These are phyloP conservation scores for Pelargonium citronellum DNA, from an alignment of 441 rosid species.

Conservation along the genomic window DNA sequence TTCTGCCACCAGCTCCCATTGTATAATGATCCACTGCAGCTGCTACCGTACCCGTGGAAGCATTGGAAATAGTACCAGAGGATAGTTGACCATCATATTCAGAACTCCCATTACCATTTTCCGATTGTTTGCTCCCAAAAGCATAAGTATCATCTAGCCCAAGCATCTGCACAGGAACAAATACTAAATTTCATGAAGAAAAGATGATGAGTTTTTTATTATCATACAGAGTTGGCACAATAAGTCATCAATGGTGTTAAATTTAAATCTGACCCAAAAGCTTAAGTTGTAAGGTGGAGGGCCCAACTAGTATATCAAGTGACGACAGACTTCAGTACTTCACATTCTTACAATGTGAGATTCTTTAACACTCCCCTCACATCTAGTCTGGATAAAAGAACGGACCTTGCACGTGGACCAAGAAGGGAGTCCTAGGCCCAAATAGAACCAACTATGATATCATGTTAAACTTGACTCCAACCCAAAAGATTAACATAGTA, in stretches of 20 bases:
- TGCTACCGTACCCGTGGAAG: constrained; percentile 34
- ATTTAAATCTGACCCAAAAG: too few relatives aligned
- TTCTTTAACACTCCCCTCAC: too few relatives aligned
- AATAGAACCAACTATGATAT: too few relatives aligned
- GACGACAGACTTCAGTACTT: too few relatives aligned
- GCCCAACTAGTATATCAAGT: too few relatives aligned
- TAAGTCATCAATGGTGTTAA: not conserved
- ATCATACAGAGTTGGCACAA: not conserved
- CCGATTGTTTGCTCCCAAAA: constrained; percentile 46
- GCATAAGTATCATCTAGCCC: constrained; percentile 42
- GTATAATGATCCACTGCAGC: constrained; percentile 39
- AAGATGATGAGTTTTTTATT: not conserved
- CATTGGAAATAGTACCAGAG: constrained; percentile 37
- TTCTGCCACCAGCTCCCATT: constrained; percentile 39
- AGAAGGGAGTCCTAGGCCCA: too few relatives aligned
- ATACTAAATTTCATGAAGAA: constrained; percentile 8
- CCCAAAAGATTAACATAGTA: too few relatives aligned
- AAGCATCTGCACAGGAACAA: constrained; percentile 46
- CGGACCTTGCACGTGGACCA: too few relatives aligned
- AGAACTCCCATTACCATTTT: constrained; percentile 48
- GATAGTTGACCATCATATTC: constrained; percentile 46
- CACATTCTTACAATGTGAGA: too few relatives aligned
- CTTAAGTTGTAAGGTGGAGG: too few relatives aligned
- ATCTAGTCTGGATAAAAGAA: too few relatives aligned
- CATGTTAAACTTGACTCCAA: too few relatives aligned